phyloP scores from a whole-genome alignment of 208 protist species.

The Crithidia expoeki region DNA sequence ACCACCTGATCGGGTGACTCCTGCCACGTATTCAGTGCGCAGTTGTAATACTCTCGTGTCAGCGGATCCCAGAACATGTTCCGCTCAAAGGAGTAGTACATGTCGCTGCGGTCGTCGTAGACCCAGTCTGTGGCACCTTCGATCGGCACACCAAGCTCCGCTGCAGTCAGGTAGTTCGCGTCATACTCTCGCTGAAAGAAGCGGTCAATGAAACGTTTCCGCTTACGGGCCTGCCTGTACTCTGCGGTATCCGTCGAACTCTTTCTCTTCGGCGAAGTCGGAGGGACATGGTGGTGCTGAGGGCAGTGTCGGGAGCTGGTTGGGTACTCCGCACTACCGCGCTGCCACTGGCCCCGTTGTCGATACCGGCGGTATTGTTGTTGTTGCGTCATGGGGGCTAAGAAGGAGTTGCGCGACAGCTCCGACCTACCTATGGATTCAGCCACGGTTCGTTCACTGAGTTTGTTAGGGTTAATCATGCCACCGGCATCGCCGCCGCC shows the following conservation, averaged over 20 bases:
- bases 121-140: slow-evolving; percentile 78
- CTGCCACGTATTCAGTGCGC: slow-evolving; percentile 69
- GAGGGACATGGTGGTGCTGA: slow-evolving; percentile 1
- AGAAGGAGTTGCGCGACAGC: neutral
- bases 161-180: slow-evolving; percentile 65
- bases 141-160: slow-evolving; percentile 73
- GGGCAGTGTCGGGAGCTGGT: neutral
- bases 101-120: slow-evolving; percentile 81
- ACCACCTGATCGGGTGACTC: slow-evolving; percentile 47
- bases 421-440: neutral
- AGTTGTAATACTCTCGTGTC: slow-evolving; percentile 75
- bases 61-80: slow-evolving; percentile 87
- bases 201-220: slow-evolving; percentile 20
- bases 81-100: slow-evolving; percentile 78
- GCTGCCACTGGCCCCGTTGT: slow-evolving; percentile 7
- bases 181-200: slow-evolving; percentile 45
- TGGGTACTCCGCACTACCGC: neutral
- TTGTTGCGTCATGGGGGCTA: neutral
- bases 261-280: neutral
- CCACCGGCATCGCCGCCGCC: neutral
- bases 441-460: neutral
- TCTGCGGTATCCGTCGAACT: slow-evolving; percentile 1
- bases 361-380: neutral
- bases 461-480: neutral
- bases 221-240: slow-evolving; percentile 14